phyloP scores from a whole-genome alignment of 75 land plant genomes.

The Isoetes taiwanensis region DNA sequence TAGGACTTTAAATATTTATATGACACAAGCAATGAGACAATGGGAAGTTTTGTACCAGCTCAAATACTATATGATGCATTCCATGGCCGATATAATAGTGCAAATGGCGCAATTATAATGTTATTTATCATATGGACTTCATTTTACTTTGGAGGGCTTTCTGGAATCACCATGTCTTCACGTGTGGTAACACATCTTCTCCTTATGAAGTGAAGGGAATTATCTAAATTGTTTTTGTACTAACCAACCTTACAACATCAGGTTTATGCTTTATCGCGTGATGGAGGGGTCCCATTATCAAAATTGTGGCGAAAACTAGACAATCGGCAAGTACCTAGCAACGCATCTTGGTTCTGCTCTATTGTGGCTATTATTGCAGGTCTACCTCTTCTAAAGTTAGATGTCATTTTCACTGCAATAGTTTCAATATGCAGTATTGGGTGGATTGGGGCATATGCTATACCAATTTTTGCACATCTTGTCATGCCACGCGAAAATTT shows the following conservation, averaged over 20 bases:
- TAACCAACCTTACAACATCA: no score
- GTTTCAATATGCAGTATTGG: slow-evolving; percentile 80
- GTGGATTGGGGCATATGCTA: slow-evolving; percentile 91
- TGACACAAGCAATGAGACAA: slow-evolving; percentile 68
- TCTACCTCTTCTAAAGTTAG: slow-evolving; percentile 59
- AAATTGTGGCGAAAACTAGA: slow-evolving; percentile 53
- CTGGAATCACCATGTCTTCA: slow-evolving; percentile 83
- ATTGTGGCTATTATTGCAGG: slow-evolving; percentile 55
- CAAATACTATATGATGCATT: slow-evolving; percentile 89
- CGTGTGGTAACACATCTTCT: no score
- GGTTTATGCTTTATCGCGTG: slow-evolving; percentile 88
- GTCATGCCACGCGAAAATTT: slow-evolving; percentile 46
- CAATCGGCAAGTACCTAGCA: slow-evolving; percentile 65
- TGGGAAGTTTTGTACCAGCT: slow-evolving; percentile 75
- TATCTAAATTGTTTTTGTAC: no score
- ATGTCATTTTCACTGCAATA: slow-evolving; percentile 83
- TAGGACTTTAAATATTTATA: no score
- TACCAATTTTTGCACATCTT: slow-evolving; percentile 80
- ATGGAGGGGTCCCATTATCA: slow-evolving; percentile 67
- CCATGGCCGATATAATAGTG: slow-evolving; percentile 65
- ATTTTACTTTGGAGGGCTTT: slow-evolving; percentile 83
- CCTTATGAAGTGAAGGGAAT: no score
- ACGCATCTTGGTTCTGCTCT: slow-evolving; percentile 83
- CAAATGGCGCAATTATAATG: slow-evolving; percentile 59
- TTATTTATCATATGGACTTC: slow-evolving; percentile 70